phyloP scores from a whole-genome alignment of 2,329 filamentous ascomycete species.

The Scolecobasidium constrictum region DNA sequence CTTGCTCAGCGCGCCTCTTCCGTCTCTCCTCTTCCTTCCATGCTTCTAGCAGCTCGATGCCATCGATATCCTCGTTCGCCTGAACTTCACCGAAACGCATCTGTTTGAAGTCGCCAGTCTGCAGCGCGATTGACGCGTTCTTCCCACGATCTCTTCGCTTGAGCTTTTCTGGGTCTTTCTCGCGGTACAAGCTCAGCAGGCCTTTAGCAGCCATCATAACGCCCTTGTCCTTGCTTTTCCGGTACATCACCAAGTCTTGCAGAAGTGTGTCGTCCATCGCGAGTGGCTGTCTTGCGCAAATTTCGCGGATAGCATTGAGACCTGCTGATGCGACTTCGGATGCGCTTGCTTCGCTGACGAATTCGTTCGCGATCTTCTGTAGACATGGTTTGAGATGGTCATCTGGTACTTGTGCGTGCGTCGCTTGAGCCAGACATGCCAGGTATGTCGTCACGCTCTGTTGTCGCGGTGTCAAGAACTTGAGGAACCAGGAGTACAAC shows the following conservation, averaged over 20 bases:
- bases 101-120: conserved; percentile 62
- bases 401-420: conserved; percentile 82
- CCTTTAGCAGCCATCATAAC: conserved; percentile 98
- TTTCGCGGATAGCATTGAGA: conserved; percentile 87
- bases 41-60: conserved; percentile 78
- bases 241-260: conserved; percentile 90
- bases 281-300: conserved; percentile 85
- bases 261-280: conserved; percentile 93
- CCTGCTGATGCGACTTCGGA: conserved; percentile 85
- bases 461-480: conserved; percentile 76
- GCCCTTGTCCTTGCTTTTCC: conserved; percentile 96
- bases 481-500: conserved; percentile 94
- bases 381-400: conserved; percentile 85
- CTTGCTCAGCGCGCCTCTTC: conserved; percentile 59
- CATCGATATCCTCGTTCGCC: conserved; percentile 75
- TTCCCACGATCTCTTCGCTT: conserved; percentile 87
- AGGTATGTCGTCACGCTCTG: conserved; percentile 86
- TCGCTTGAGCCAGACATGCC: conserved; percentile 82
- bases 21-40: conserved; percentile 88
- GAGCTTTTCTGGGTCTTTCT: conserved; percentile 80
- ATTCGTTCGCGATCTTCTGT: conserved; percentile 95
- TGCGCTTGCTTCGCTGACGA: conserved; percentile 88
- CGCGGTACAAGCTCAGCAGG: conserved; percentile 78
- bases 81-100: conserved; percentile 75
- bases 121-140: conserved; percentile 74